Percentiles rank a stretch among this genome's conserved stretches.
phyloP scores from a whole-genome alignment of 2,329 filamentous ascomycete species.

The Cytospora piceae region DNA sequence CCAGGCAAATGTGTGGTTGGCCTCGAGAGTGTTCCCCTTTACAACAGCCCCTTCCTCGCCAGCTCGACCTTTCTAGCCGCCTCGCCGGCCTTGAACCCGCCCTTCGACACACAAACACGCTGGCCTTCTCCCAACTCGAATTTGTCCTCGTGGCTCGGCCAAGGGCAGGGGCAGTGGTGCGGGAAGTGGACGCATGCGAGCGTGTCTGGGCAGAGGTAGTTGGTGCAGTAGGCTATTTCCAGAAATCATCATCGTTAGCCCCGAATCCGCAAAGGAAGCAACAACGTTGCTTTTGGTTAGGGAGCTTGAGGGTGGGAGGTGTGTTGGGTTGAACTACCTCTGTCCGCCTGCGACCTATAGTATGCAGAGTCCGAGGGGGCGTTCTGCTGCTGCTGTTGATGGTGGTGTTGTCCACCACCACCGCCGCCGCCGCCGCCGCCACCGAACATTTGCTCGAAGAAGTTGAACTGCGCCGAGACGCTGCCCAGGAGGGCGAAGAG shows the following conservation, averaged over 20 bases:
- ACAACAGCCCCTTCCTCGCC: constrained; percentile 77
- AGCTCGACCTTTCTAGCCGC: constrained; percentile 76
- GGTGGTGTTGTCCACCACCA: constrained; percentile 49
- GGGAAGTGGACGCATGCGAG: constrained; percentile 95
- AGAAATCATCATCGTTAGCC: constrained; percentile 13
- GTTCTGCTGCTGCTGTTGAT: constrained; percentile 70
- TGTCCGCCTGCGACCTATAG: constrained; percentile 74
- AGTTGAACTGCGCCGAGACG: constrained; percentile 82
- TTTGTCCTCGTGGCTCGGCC: constrained; percentile 76
- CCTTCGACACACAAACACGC: constrained; percentile 74
- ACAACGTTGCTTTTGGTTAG: background rate
- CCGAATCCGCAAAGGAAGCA: background rate
- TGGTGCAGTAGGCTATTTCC: constrained; percentile 75
- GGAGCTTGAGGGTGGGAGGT: background rate
- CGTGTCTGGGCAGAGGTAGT: constrained; percentile 93
- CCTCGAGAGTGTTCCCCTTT: constrained; percentile 28
- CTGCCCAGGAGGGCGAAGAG: constrained; percentile 64
- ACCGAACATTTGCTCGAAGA: constrained; percentile 98
- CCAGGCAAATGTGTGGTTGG: background rate
- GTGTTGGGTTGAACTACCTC: constrained; percentile 55
- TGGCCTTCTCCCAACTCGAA: constrained; percentile 73
- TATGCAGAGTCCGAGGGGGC: constrained; percentile 80
- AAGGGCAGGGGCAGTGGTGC: constrained; percentile 94
- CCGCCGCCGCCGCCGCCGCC: constrained; percentile 50
- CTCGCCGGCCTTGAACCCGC: constrained; percentile 74